Conservation (phyloP, 495 filamentous ascomycete species). For the Penicillium samsonianum region DNA sequence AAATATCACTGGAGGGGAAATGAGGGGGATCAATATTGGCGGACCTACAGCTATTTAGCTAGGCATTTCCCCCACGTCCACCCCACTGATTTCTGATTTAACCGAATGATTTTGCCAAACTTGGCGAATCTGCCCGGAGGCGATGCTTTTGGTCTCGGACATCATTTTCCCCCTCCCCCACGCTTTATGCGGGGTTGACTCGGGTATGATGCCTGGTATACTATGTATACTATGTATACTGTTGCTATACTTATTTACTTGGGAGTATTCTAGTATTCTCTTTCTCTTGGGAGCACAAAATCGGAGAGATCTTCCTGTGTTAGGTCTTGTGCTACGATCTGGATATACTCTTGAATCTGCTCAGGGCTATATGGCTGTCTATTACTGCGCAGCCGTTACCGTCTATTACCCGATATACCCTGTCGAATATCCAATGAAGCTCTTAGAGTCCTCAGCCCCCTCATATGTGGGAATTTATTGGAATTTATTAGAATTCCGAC, state of each 20-base stretch:
- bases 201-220: background rate
- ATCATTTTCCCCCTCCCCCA: conserved; percentile 11
- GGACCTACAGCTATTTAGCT: conserved; percentile 5
- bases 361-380: background rate
- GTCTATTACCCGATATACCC: too few species aligned
- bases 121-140: background rate
- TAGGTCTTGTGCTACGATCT: conserved; percentile 3
- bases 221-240: too few species aligned
- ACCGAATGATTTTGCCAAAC: background rate
- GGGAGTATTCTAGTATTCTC: too few species aligned
- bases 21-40: background rate
- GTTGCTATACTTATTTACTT: too few species aligned
- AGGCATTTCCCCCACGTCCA: conserved; percentile 6
- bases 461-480: too few species aligned
- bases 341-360: background rate
- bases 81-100: background rate
- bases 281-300: background rate
- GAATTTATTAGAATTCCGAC: too few species aligned
- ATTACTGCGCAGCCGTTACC: too few species aligned
- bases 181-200: conserved; percentile 25
- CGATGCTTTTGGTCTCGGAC: background rate
- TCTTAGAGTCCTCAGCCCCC: too few species aligned
- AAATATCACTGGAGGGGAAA: background rate
- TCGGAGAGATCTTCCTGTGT: conserved; percentile 13
- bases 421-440: too few species aligned